Conservation (phyloP, 768 basidiomycete species). For the Pleurotus pulmonarius region DNA sequence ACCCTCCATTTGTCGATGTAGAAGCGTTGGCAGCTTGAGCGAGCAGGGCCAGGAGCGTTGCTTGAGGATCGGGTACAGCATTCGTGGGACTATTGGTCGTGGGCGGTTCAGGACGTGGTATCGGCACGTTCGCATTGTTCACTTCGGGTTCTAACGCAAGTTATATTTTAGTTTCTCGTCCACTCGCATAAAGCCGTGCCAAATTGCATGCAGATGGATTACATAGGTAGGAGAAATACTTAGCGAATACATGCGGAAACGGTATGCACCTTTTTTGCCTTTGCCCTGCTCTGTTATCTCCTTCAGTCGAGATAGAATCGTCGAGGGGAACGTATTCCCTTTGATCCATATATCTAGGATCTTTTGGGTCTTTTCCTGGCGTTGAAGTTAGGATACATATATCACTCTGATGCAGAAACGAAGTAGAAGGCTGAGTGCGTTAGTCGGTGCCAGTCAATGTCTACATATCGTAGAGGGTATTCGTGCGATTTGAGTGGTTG, state of each 20-base stretch:
- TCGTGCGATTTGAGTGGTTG: neutral
- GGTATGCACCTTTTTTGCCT: slow-evolving; percentile 79
- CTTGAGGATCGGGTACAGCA: slow-evolving; percentile 47
- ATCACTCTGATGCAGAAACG: slow-evolving; percentile 7
- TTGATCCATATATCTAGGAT: slow-evolving; percentile 98
- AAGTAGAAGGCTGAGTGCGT: neutral
- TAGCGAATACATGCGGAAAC: slow-evolving; percentile 66
- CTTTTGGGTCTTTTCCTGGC: slow-evolving; percentile 95
- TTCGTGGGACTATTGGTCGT: slow-evolving; percentile 18
- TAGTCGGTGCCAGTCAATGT: neutral
- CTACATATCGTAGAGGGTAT: slow-evolving; percentile 7
- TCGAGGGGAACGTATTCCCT: slow-evolving; percentile 80
- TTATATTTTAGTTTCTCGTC: slow-evolving; percentile 64
- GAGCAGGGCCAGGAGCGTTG: slow-evolving; percentile 65
- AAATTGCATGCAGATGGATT: slow-evolving; percentile 57
- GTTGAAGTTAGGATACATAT: slow-evolving; percentile 14
- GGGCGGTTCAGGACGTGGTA: slow-evolving; percentile 20
- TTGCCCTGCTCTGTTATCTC: slow-evolving; percentile 59
- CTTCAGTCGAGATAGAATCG: slow-evolving; percentile 69
- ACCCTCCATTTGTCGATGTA: slow-evolving; percentile 32
- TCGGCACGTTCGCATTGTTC: slow-evolving; percentile 29
- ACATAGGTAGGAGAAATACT: slow-evolving; percentile 68
- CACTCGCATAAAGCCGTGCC: slow-evolving; percentile 41
- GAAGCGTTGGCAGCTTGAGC: slow-evolving; percentile 58
- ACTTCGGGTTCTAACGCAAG: slow-evolving; percentile 59